Evolutionary conservation across 2,329 filamentous ascomycete species (phyloP).

Genomic region (Talaromyces sp.): DNA sequence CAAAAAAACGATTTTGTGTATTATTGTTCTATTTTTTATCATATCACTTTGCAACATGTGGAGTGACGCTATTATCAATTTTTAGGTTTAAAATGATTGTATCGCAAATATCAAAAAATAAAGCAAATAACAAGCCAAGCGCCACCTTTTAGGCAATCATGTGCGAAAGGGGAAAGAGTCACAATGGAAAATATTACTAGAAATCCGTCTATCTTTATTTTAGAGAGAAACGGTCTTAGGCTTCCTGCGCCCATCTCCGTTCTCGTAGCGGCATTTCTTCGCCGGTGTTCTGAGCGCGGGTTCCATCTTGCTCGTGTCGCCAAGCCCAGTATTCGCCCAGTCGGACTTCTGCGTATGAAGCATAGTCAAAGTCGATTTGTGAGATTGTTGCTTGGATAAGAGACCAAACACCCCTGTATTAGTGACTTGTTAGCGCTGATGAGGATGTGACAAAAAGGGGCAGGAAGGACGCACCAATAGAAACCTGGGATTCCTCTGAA

Average conservation of each 20-base stretch:
- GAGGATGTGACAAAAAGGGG: background rate
- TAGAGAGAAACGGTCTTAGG: background rate
- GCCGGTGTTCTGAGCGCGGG: slow-evolving; percentile 46
- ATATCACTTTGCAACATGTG: background rate
- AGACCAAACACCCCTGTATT: slow-evolving; percentile 86
- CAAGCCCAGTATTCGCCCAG: slow-evolving; percentile 91
- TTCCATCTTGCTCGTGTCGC: slow-evolving; percentile 69
- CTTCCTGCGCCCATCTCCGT: slow-evolving; percentile 66
- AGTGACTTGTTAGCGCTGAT: background rate
- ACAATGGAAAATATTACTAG: background rate
- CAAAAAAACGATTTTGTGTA: background rate
- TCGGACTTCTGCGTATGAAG: slow-evolving; percentile 78
- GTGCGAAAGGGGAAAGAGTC: too few species aligned
- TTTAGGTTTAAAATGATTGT: background rate
- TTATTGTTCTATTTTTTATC: background rate
- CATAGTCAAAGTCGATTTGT: slow-evolving; percentile 95
- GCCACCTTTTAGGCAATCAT: background rate
- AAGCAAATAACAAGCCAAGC: background rate
- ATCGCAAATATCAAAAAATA: background rate
- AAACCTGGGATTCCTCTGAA: slow-evolving; percentile 90
- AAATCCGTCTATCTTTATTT: background rate
- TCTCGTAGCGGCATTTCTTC: slow-evolving; percentile 70
- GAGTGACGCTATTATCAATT: background rate
- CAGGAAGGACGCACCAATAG: slow-evolving; percentile 49
- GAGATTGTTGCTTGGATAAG: slow-evolving; percentile 92